Conservation (phyloP, 2,329 filamentous ascomycete genomes). For the Aspergillus unguis region DNA sequence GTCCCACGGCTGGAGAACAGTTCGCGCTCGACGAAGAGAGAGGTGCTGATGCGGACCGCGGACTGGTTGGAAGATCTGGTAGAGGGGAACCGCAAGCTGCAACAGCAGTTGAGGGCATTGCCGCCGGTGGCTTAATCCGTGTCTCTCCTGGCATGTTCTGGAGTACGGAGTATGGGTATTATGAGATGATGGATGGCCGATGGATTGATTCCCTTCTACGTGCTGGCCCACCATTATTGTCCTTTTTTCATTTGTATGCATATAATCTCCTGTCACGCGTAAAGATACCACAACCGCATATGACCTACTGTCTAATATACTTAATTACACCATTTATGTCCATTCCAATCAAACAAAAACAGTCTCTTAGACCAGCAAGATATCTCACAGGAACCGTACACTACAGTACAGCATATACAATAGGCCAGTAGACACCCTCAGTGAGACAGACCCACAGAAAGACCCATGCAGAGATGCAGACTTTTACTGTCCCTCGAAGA, state of each 20-base stretch:
- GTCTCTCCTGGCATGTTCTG: background rate
- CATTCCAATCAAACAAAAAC: background rate
- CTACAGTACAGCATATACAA: too few relatives aligned
- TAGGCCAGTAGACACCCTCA: too few relatives aligned
- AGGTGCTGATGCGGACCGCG: slow-evolving; percentile 6
- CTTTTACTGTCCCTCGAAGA: too few relatives aligned
- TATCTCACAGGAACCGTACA: too few relatives aligned
- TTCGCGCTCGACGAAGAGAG: slow-evolving; percentile 10
- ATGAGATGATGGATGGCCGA: background rate
- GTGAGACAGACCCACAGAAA: too few relatives aligned
- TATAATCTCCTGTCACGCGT: background rate
- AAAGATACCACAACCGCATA: background rate
- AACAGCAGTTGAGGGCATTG: background rate
- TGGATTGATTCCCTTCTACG: background rate
- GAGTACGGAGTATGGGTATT: background rate
- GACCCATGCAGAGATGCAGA: too few relatives aligned
- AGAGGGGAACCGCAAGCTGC: background rate
- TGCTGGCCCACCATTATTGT: background rate
- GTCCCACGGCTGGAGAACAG: slow-evolving; percentile 7
- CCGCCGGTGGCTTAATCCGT: background rate
- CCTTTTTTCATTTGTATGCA: background rate
- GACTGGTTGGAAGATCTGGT: slow-evolving; percentile 6
- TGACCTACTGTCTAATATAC: too few relatives aligned
- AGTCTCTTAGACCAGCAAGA: background rate
- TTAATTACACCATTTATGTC: background rate